Percentiles rank a stretch among this genome's conserved stretches.
Conservation (phyloP, 2,329 filamentous ascomycete genomes). For the Fusarium pininemorale region DNA sequence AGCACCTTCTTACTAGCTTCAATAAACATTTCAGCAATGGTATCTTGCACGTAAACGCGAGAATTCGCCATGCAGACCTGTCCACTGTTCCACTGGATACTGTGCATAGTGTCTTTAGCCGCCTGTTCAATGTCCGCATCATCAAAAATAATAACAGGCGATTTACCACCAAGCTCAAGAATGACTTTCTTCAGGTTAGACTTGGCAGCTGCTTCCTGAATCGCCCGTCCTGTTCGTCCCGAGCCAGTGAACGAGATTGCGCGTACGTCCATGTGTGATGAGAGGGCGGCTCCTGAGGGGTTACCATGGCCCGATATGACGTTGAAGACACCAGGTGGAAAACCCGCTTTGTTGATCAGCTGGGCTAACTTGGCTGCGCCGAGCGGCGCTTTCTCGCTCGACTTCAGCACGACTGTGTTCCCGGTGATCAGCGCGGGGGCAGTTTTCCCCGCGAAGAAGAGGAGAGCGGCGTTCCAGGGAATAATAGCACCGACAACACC, state of each 20-base stretch:
- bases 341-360: constrained; percentile 75
- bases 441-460: constrained; percentile 56
- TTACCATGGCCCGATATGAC: constrained; percentile 75
- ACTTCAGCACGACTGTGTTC: constrained; percentile 33
- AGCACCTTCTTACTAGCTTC: constrained; percentile 10
- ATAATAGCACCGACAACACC: constrained; percentile 67
- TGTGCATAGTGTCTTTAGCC: constrained; percentile 58
- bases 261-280: constrained; percentile 73
- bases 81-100: constrained; percentile 63
- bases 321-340: constrained; percentile 79
- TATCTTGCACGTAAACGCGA: constrained; percentile 65
- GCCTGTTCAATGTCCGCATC: constrained; percentile 51
- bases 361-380: constrained; percentile 49
- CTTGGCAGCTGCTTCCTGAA: constrained; percentile 75
- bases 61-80: constrained; percentile 70
- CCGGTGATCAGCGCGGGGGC: constrained; percentile 31
- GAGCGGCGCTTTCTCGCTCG: constrained; percentile 35
- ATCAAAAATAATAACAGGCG: constrained; percentile 70
- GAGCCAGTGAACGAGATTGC: constrained; percentile 83
- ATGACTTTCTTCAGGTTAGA: constrained; percentile 72
- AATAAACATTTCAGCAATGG: constrained; percentile 48
- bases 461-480: constrained; percentile 64
- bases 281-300: constrained; percentile 72
- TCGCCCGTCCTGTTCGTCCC: constrained; percentile 73
- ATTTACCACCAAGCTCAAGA: constrained; percentile 75